A percentile compares a stretch with the other conserved stretches of the same genome.
Conservation (phyloP, 2,329 filamentous ascomycete species). For the Ilyonectria destructans region DNA sequence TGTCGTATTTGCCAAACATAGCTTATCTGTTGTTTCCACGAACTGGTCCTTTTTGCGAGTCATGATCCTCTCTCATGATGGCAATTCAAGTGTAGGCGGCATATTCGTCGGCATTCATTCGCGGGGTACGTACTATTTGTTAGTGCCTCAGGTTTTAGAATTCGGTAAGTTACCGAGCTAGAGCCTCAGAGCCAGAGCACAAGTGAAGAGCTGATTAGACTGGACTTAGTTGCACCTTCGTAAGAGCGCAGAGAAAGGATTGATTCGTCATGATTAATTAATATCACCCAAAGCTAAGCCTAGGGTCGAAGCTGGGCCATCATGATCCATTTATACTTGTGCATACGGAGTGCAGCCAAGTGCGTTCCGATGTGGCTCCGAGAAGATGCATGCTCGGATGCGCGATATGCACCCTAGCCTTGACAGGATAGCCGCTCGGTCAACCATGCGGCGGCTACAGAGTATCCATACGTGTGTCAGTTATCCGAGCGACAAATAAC, state of each 20-base stretch:
- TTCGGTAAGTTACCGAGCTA: conserved; percentile 7
- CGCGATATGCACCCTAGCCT: conserved; percentile 40
- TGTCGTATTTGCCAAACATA: too few species aligned
- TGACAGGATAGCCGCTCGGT: conserved; percentile 38
- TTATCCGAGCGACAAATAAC: conserved; percentile 37
- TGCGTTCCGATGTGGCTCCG: conserved; percentile 16
- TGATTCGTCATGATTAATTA: background rate
- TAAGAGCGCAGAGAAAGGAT: background rate
- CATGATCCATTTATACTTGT: conserved; percentile 27
- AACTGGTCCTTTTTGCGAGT: background rate
- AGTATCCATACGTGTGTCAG: conserved; percentile 26
- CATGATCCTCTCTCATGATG: background rate
- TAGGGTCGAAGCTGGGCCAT: conserved; percentile 4
- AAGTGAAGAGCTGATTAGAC: background rate
- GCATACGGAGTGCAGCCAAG: conserved; percentile 4
- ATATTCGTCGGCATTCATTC: background rate
- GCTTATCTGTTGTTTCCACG: too few species aligned
- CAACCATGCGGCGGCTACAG: conserved; percentile 33
- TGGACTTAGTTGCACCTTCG: background rate
- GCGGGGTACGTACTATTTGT: background rate
- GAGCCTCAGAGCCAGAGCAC: background rate
- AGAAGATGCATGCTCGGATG: conserved; percentile 33
- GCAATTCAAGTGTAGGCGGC: background rate
- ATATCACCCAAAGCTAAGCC: background rate
- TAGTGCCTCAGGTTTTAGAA: conserved; percentile 14